Base-by-base conservation (phyloP, 1,139 yeast genomes). In the Suhomyces atakaporum region DNA sequence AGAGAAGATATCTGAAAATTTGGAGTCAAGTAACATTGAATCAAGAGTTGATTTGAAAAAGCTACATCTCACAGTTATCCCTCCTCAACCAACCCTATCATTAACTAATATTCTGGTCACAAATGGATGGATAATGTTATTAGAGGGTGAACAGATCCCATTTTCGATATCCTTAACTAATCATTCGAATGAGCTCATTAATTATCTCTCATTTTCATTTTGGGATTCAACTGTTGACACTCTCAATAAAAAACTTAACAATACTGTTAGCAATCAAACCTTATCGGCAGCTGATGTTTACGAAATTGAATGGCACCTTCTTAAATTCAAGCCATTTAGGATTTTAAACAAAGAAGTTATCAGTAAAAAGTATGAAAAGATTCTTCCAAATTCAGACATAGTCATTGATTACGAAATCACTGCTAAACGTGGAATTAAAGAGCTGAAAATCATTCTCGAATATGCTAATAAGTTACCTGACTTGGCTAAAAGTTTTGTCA, bases 221-320 rank as follows among this genome's bases (percentile, higher is more conserved):
- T 69, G 79, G 65, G 96, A 88, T 53, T 82, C 94, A 1, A 83
- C 94, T 0, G 74, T 79, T 6, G 89, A 81, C 18, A 77, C 84
- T 0, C 54, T 85, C 33, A 79, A 74, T 36, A 55, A 54, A 53
- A 69, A 43, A 65, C 47, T 60, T 36, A 51, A 39, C 30, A 44
- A 51, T 2, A 43, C 46, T 33, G 41, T 47, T 13, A 53, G 56
- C 2, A 45, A 41, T 31, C 75, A 66, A 42, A 64, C 64, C 1
- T 56, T 76, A 8, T 75, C 81, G 0, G 75, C 81, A 0, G 69
- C 75, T 37, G 95, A 86, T 36, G 63, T 79, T 3, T 80, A 85
- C 55, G 96, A 88, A 52, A 68, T 84, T 36, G 96, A 87, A 53
- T 83, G 84, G 69, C 75, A 75, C 46, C 56, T 86, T 38, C 58